phyloP scores from a whole-genome alignment of 331 rosid genomes.

The Prunus yedoensis region DNA sequence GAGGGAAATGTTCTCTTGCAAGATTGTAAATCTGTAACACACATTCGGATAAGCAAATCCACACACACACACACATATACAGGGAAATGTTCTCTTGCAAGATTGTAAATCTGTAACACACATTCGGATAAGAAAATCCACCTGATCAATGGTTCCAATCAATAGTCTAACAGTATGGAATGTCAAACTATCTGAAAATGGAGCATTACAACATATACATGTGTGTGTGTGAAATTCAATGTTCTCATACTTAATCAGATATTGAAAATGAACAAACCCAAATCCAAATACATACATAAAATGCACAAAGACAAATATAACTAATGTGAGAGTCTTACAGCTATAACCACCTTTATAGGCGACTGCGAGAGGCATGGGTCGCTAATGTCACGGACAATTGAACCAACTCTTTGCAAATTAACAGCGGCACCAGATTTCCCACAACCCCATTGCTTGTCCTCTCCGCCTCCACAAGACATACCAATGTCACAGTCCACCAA shows the following conservation, averaged over 20 bases:
- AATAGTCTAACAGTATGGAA: not conserved
- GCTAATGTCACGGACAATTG: constrained; percentile 70
- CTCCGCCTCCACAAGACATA: constrained; percentile 65
- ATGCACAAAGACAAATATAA: not conserved
- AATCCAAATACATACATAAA: not conserved
- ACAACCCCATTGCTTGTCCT: constrained; percentile 70
- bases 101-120: not conserved
- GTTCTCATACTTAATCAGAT: not conserved
- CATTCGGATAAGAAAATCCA: not conserved
- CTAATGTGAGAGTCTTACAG: constrained; percentile 47
- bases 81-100: not conserved
- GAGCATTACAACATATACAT: not conserved
- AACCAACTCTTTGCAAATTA: constrained; percentile 64
- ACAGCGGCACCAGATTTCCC: constrained; percentile 58
- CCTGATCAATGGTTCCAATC: not conserved
- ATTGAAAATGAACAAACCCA: not conserved
- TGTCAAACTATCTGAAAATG: not conserved
- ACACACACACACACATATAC: not conserved
- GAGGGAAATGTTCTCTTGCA: not conserved
- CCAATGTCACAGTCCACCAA: constrained; percentile 29
- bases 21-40: not conserved
- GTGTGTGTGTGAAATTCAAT: not conserved
- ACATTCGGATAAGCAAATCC: not conserved
- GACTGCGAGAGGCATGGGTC: constrained; percentile 83
- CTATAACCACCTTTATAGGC: constrained; percentile 69